Conservation (phyloP, 164 flowering plant genomes). For the Magnolia changhungtana region DNA sequence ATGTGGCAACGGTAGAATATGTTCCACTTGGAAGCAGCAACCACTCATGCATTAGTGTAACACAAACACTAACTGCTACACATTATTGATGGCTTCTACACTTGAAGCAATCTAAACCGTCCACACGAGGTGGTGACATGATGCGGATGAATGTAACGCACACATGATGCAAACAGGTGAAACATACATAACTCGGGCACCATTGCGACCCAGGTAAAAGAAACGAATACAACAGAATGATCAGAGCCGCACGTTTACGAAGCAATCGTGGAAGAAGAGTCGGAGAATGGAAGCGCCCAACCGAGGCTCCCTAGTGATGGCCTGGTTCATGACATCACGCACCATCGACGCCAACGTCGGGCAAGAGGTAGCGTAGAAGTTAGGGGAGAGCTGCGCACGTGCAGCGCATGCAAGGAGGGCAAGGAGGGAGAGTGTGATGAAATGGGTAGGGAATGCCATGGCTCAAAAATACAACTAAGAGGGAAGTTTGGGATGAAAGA, state of each 20-base stretch:
- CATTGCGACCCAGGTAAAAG: too few species aligned
- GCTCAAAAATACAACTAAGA: neutral
- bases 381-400: slow-evolving; percentile 43
- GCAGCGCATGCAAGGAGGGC: slow-evolving; percentile 15
- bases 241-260: slow-evolving; percentile 18
- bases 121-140: too few species aligned
- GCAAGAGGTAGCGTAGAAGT: slow-evolving; percentile 42
- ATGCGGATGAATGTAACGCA: too few species aligned
- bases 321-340: slow-evolving; percentile 29
- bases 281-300: slow-evolving; percentile 30
- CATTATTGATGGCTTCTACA: too few species aligned
- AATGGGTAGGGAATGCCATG: neutral
- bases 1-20: too few species aligned
- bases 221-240: neutral
- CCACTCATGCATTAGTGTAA: too few species aligned
- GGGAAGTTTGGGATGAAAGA: neutral
- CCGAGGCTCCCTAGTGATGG: slow-evolving; percentile 15
- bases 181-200: too few species aligned
- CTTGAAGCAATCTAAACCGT: too few species aligned
- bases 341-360: slow-evolving; percentile 39
- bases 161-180: too few species aligned
- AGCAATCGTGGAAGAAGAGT: slow-evolving; percentile 30
- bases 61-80: too few species aligned
- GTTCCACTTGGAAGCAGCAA: too few species aligned
- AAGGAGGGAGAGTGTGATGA: slow-evolving; percentile 7